phyloP scores from a whole-genome alignment of 2,329 filamentous ascomycete genomes.

The Talaromyces islandicus region DNA sequence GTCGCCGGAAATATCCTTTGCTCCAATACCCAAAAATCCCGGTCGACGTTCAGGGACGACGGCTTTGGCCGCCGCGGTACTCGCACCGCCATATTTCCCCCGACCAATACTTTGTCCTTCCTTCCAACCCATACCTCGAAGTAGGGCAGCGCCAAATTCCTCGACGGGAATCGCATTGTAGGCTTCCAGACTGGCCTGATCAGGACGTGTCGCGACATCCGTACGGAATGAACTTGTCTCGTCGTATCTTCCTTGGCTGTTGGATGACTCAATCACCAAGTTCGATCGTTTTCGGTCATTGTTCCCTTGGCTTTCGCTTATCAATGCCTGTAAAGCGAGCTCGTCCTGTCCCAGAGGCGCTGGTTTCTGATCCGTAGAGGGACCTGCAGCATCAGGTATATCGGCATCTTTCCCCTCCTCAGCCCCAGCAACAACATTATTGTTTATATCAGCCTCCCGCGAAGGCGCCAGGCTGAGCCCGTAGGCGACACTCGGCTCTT shows the following conservation, averaged over 20 bases:
- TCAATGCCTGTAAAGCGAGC: constrained; percentile 60
- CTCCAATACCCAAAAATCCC: constrained; percentile 80
- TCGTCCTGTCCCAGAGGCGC: constrained; percentile 53
- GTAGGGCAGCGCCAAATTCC: constrained; percentile 83
- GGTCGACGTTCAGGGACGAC: constrained; percentile 65
- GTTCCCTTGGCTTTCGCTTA: constrained; percentile 49
- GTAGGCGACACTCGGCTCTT: constrained; percentile 47
- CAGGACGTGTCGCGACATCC: constrained; percentile 67
- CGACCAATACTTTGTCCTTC: constrained; percentile 55
- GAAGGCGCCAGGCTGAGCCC: constrained; percentile 48
- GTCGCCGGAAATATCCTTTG: constrained; percentile 64
- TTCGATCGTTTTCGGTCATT: constrained; percentile 36
- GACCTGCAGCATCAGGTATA: constrained; percentile 19
- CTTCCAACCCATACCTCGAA: constrained; percentile 96
- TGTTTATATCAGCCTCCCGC: neutral
- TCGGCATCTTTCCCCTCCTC: constrained; percentile 22
- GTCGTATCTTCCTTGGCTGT: constrained; percentile 22
- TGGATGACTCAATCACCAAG: constrained; percentile 46
- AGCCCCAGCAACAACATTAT: constrained; percentile 1
- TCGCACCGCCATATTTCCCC: constrained; percentile 43
- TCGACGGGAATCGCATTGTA: constrained; percentile 89
- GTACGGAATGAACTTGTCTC: constrained; percentile 59
- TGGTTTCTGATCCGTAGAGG: constrained; percentile 20
- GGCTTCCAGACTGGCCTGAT: constrained; percentile 70
- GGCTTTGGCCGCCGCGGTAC: constrained; percentile 46